Evolutionary conservation across 163 green algal genomes (phyloP).

Genomic region (Chlorella variabilis): DNA sequence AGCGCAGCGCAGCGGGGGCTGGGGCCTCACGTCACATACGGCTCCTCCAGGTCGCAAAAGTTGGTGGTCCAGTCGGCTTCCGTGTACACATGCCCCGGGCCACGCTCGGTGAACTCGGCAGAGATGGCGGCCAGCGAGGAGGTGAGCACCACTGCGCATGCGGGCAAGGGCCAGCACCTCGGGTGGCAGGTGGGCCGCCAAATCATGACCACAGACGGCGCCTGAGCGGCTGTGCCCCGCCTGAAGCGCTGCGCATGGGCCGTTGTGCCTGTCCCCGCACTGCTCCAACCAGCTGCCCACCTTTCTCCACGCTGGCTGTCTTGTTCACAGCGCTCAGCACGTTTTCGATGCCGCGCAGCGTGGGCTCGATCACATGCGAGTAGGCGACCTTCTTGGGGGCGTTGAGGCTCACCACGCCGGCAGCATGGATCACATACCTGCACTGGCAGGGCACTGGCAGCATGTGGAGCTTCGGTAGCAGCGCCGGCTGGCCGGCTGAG

Average conservation of each 20-base stretch:
- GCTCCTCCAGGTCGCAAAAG: background rate
- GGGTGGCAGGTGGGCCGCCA: too few relatives aligned
- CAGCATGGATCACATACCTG: slow-evolving; percentile 47
- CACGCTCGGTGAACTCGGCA: background rate
- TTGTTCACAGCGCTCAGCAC: slow-evolving; percentile 35
- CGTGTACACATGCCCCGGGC: slow-evolving; percentile 12
- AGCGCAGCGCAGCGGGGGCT: too few relatives aligned
- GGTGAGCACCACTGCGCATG: slow-evolving; percentile 24
- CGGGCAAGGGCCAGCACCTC: too few relatives aligned
- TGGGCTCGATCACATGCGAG: slow-evolving; percentile 22
- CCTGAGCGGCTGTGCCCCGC: too few relatives aligned
- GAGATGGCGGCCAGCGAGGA: slow-evolving; percentile 23
- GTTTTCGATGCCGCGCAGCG: slow-evolving; percentile 39
- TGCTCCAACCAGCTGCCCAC: too few relatives aligned
- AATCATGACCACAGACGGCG: too few relatives aligned
- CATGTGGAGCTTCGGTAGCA: too few relatives aligned
- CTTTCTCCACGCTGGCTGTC: slow-evolving; percentile 10
- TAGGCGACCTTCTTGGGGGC: slow-evolving; percentile 10
- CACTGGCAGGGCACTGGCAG: background rate
- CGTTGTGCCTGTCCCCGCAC: too few relatives aligned
- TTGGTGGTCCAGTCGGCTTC: slow-evolving; percentile 20
- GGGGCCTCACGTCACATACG: slow-evolving; percentile 15
- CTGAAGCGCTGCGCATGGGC: too few relatives aligned
- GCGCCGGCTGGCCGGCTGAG: too few relatives aligned
- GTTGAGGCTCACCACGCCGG: slow-evolving; percentile 25